Conservation (phyloP, 2,329 filamentous ascomycete genomes). For the Fusarium musae region DNA sequence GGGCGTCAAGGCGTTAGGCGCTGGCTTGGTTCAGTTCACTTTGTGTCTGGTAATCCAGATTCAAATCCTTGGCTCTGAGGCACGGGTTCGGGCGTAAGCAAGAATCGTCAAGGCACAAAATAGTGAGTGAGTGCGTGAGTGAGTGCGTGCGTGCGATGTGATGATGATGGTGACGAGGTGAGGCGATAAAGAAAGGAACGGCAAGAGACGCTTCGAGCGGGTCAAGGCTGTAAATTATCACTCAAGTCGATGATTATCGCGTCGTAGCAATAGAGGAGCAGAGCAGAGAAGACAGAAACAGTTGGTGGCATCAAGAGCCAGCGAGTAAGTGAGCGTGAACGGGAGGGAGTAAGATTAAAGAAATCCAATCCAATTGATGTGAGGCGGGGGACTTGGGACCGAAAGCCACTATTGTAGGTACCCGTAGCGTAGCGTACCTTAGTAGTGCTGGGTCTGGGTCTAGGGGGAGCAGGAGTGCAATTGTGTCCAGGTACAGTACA, state of each 20-base stretch:
- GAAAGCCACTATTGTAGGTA: constrained; percentile 33
- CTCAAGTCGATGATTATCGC: constrained; percentile 30
- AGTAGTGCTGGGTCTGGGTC: neutral
- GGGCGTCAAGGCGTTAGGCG: constrained; percentile 42
- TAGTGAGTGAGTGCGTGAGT: neutral
- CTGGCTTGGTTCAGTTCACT: constrained; percentile 21
- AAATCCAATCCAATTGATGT: constrained; percentile 29
- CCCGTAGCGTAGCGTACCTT: constrained; percentile 17
- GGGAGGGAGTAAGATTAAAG: constrained; percentile 39
- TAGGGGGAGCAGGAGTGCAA: neutral
- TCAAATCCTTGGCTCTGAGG: constrained; percentile 24
- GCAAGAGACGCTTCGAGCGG: constrained; percentile 15
- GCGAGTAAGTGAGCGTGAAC: constrained; percentile 8
- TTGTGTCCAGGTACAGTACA: neutral
- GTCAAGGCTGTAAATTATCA: constrained; percentile 16
- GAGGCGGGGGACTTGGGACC: constrained; percentile 29
- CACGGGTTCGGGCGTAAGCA: constrained; percentile 28
- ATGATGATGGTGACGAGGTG: neutral
- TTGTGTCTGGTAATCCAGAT: constrained; percentile 7
- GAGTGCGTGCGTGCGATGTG: neutral
- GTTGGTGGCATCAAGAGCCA: constrained; percentile 33
- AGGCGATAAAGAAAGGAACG: constrained; percentile 10
- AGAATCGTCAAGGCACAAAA: constrained; percentile 15
- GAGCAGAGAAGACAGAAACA: constrained; percentile 17
- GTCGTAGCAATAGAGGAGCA: constrained; percentile 24